These are phyloP conservation scores for Fusarium papillatum DNA, from an alignment of 2,329 filamentous ascomycete genomes.

Conservation along the genomic window DNA sequence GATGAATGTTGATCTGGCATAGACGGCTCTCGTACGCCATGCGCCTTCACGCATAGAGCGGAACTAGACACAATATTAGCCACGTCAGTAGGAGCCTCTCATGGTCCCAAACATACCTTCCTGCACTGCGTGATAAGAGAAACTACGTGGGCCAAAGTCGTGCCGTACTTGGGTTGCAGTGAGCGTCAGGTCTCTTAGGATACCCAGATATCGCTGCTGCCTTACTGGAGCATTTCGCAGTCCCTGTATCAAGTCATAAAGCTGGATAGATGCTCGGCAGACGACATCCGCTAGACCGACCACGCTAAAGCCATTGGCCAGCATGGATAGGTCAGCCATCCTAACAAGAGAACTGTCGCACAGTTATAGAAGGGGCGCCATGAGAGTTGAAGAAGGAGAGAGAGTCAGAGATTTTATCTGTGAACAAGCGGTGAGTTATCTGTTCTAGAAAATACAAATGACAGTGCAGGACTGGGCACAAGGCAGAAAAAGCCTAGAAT, in stretches of 20 bases:
- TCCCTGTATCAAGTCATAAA: background rate
- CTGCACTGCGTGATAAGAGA: background rate
- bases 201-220: background rate
- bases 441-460: background rate
- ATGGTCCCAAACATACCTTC: background rate
- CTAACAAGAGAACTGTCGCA: background rate
- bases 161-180: background rate
- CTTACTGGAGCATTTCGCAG: background rate
- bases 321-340: background rate
- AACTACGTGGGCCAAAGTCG: background rate
- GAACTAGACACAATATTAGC: background rate
- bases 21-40: background rate
- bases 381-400: background rate
- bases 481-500: background rate
- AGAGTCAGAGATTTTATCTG: background rate
- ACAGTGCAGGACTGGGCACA: background rate
- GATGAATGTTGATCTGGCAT: background rate
- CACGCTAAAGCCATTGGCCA: background rate
- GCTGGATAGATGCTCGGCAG: background rate
- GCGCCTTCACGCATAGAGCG: background rate
- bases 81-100: accelerated
- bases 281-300: background rate
- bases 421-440: background rate
- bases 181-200: background rate
- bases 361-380: background rate